Evolutionary conservation across 345 rosid species (phyloP).

Genomic region (Syzygium oleosum): DNA sequence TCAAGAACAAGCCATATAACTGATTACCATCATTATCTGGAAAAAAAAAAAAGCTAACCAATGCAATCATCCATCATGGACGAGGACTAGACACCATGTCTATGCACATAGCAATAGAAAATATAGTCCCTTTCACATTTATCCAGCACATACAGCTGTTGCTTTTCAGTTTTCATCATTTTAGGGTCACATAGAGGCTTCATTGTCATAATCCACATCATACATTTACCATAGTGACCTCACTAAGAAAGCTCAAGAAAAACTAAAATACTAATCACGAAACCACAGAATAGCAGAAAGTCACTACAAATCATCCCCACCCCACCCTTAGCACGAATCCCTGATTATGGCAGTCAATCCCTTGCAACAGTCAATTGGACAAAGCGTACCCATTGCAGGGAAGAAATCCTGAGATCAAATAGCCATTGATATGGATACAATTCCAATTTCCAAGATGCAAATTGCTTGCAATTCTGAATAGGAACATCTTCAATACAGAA

Average conservation of each 20-base stretch:
- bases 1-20: background rate
- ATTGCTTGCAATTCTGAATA: background rate
- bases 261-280: background rate
- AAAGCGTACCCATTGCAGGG: background rate
- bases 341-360: background rate
- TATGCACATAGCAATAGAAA: background rate
- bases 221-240: background rate
- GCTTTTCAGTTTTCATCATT: background rate
- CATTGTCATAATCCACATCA: background rate
- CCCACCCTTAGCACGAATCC: background rate
- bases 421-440: background rate
- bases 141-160: background rate
- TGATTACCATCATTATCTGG: background rate
- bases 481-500: background rate
- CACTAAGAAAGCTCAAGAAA: background rate
- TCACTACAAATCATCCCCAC: background rate
- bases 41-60: background rate
- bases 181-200: background rate
- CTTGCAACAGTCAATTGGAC: background rate
- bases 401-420: background rate
- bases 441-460: background rate
- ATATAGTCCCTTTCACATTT: background rate
- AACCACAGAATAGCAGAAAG: background rate
- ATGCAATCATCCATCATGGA: background rate
- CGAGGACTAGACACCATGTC: background rate